phyloP scores from a whole-genome alignment of 2,329 filamentous ascomycete genomes.

The Colletotrichum cuscutae region DNA sequence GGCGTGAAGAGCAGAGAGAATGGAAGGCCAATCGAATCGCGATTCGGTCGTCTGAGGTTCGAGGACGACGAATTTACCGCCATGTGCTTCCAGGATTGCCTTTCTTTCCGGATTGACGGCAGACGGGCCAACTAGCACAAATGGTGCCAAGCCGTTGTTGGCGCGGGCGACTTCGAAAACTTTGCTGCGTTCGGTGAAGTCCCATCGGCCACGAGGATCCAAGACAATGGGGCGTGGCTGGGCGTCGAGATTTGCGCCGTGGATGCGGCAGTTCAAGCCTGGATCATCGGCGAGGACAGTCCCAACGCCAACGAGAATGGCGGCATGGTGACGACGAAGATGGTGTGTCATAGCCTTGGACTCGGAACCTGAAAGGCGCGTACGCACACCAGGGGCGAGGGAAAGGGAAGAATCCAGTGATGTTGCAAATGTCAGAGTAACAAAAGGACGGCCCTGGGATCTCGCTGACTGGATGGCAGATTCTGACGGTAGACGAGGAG shows the following conservation, averaged over 20 bases:
- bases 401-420: slow-evolving; percentile 87
- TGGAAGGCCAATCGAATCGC: slow-evolving; percentile 70
- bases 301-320: slow-evolving; percentile 85
- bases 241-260: slow-evolving; percentile 59
- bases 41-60: slow-evolving; percentile 41
- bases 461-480: slow-evolving; percentile 15
- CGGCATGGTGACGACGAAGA: slow-evolving; percentile 83
- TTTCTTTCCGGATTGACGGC: slow-evolving; percentile 52
- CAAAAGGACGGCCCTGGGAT: slow-evolving; percentile 52
- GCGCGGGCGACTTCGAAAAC: slow-evolving; percentile 72
- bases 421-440: slow-evolving; percentile 90
- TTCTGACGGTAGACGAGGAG: slow-evolving; percentile 41
- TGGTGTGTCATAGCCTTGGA: slow-evolving; percentile 96
- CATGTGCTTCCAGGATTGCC: slow-evolving; percentile 56
- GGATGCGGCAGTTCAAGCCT: slow-evolving; percentile 82
- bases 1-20: slow-evolving; percentile 67
- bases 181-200: slow-evolving; percentile 67
- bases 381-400: slow-evolving; percentile 81
- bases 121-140: slow-evolving; percentile 68
- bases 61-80: slow-evolving; percentile 63
- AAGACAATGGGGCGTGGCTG: slow-evolving; percentile 87
- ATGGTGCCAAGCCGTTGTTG: slow-evolving; percentile 78
- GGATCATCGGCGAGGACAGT: slow-evolving; percentile 90
- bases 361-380: slow-evolving; percentile 81
- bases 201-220: slow-evolving; percentile 83